Evolutionary conservation across 805 yeast genomes (phyloP), one percentile per base, ranked within the genome.

Genomic region (Candida khao-thaluensis): DNA sequence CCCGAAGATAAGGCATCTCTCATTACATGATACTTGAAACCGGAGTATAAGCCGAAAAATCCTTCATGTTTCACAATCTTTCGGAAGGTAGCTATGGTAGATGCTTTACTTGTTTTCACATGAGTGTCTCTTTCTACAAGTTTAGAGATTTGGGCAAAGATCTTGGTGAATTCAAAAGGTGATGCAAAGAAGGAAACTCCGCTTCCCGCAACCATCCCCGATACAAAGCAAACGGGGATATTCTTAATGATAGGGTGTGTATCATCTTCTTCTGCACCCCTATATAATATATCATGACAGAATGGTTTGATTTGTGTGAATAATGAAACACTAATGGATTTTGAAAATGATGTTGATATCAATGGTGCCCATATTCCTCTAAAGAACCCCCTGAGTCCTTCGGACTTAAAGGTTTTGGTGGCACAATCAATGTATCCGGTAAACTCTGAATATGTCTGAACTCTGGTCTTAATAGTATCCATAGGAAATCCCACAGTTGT

Each of bases 141-240:
- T 16, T 68, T 49, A n/a, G 71, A 81, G 26, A 87, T 75, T 57
- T 87, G 95, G 25, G 91, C 83, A 45, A 82, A 85, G 7, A 86
- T 70, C 58, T 87, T 88, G 34, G 91, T 80, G 60, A 85, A 77
- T 58, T 87, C 96, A 56, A 87, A 87, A 1, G 96, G 96, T 49
- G 91, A 83, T 2, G 89, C 85, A 57, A 81, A 77, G 5, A 72
- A 24, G 3, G 87, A 72, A 10, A 84, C 79, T 2, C 71, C 60
- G 5, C 76, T 76, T 4, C 95, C 95, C 0, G 93, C 78, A 0
- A 77, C 45, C 3, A 74, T 62, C 4, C 95, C 96, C 0, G 90
- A 69, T 1, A 66, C 30, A 38, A 79, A 69, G 44, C 72, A 64
- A 5, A 66, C 71, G 2, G 72, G 72, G 16, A 66, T 50, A 41